Evolutionary conservation across 768 basidiomycete species (phyloP), one percentile per base, ranked within the genome.

Genomic region (Calvatia gigantea): DNA sequence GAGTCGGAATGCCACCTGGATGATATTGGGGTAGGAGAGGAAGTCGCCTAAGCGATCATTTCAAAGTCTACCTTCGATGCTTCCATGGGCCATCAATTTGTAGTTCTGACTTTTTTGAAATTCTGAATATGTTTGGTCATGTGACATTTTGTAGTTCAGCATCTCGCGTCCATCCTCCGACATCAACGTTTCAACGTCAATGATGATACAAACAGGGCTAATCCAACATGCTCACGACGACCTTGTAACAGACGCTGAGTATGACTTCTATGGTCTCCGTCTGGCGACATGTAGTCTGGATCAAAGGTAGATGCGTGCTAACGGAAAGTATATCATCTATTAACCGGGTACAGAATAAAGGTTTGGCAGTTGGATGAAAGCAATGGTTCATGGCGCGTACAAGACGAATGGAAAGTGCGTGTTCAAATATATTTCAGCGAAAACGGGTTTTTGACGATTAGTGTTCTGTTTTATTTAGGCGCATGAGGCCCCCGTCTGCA

Each of bases 391-490:
- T 94, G 94, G 93, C 80, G 70, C 32, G 78, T 85, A 1, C 87
- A 92, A 64, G 87, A 91, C 54, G 93, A 95, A 63, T 97, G 94
- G 94, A 95, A 94, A 78, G 93, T 89, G 51, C 42, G 79, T 53
- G 2, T 4, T 17, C 39, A 17, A n/a, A 17, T 5, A 21, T 47
- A n/a, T 9, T 45, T 8, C 27, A 12, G 17, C 35, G 21, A 15
- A 31, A 19, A 3, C 28, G 7, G 0, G 33, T 41, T 19, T 43
- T 31, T 41, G 19, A 21, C 5, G 15, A 6, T 2, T 6, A 17
- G 8, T 8, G 4, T 42, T 52, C 17, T 32, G 32, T n/a, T 15
- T 28, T n/a, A 17, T n/a, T 19, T 54, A 96, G 91, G 96, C 95
- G n/a, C 95, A 98, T 67, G 93, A 96, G 64, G 94, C 94, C 14